Conservation (phyloP, 768 basidiomycete genomes). For the Phallus indusiatus region DNA sequence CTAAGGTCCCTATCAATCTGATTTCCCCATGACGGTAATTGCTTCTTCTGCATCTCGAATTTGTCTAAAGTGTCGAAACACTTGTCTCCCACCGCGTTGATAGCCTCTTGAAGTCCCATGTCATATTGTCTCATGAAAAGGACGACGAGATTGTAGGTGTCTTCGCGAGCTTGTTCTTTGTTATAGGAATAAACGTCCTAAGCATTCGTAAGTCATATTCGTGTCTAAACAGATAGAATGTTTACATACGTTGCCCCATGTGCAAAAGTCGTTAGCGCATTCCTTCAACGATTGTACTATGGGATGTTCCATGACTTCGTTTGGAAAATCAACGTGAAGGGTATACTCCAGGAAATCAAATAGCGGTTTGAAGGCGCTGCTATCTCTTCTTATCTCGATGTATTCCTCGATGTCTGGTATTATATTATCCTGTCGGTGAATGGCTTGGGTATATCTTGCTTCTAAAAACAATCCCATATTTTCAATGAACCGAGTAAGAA, state of each 20-base stretch:
- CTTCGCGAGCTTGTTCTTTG: conserved; percentile 31
- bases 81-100: conserved; percentile 28
- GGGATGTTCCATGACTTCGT: conserved; percentile 43
- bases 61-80: conserved; percentile 21
- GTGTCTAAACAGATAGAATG: too few species aligned
- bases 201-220: background rate
- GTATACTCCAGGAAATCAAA: conserved; percentile 50
- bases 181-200: conserved; percentile 34
- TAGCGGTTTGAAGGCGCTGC: conserved; percentile 42
- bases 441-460: conserved; percentile 33
- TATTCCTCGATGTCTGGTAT: conserved; percentile 44
- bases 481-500: conserved; percentile 29
- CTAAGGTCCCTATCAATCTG: conserved; percentile 50
- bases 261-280: conserved; percentile 42
- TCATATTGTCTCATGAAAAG: conserved; percentile 30
- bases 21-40: conserved; percentile 53
- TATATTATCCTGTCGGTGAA: conserved; percentile 28
- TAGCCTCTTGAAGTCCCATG: conserved; percentile 26
- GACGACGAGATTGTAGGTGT: conserved; percentile 32
- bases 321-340: conserved; percentile 39
- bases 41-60: conserved; percentile 24
- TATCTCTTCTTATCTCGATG: conserved; percentile 42
- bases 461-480: conserved; percentile 33
- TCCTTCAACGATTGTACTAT: conserved; percentile 35
- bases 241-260: conserved; percentile 33